Evolutionary conservation across 1,284 basidiomycete species (phyloP), one percentile per base, ranked within the genome.

Genomic region (Pyrrhoderma lamaoense): DNA sequence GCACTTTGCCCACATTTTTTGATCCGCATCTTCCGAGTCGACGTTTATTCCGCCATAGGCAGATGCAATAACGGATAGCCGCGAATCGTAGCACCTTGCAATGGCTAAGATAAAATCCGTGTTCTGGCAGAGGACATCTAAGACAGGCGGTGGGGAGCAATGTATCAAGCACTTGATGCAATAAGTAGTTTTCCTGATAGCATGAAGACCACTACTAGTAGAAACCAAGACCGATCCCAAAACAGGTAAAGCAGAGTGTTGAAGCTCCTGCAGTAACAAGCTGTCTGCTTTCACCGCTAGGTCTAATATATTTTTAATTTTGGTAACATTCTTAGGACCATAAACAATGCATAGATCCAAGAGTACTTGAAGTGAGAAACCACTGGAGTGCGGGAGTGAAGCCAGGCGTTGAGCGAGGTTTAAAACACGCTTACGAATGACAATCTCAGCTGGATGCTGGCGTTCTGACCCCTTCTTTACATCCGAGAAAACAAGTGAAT

Each of bases 281-380:
- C 68, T 56, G 7, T 63, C 63, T 3, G 64, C 65, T 19, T 59
- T 52, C 35, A 73, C 60, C 1, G 75, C 70, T 1, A 66, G 57
- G 8, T 65, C 57, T 53, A 83, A 68, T 2, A 84, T 61, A 0
- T 65, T 61, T 19, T 70, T 70, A 21, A 79, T 62, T 37, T 70
- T 74, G 11, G 70, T 65, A 8, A 67, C 59, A 48, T 78, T 70
- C 0, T 68, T 65, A 8, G 65, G 63, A 0, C 72, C 69, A 60
- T 82, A 85, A 1, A 73, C 70, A 46, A 86, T 71, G 14, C 76
- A 67, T 9, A 88, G 69, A 65, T 87, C 83, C 8, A 87, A 65
- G 2, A 88, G 65, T 0, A 70, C 74, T 54, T 72, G 71, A 3
- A 76, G 61, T 51, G 79, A 75, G 7, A 85, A 62, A 8, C 67